Base-by-base conservation (phyloP, 345 rosid species). In the Bruguiera sexangula region DNA sequence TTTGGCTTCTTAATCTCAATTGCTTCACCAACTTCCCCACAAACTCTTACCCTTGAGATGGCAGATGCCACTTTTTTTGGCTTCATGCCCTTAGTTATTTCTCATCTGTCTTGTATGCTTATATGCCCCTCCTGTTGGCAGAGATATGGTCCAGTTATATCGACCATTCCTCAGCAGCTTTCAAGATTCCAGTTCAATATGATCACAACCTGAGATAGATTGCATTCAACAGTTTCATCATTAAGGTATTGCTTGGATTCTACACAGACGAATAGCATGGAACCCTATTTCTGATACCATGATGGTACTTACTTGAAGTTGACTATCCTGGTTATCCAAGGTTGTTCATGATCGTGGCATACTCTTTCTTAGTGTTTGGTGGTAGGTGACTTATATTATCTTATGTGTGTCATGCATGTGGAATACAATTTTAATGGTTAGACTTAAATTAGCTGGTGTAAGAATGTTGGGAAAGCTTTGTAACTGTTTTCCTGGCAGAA, bases 81-180 rank as follows among this genome's bases (percentile, higher is more conserved):
- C 57, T 43, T 43, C 50, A 3, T 0, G 5, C 50, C 50, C 50
- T 43, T 3, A 11, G 18, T 13, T 43, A 3, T 43, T 43, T 58
- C 8, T 36, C 62, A 20, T 46, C 37, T 4, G 26, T 58, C 53
- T 52, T 20, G 29, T 27, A 22, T 58, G n/a, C 34, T 60, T 72
- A 11, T 13, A 8, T 16, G 29, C 31, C 31, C 73, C 39, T 27
- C 60, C 73, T 69, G 80, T 56, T 52, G 65, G 85, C 87, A 93
- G 97, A 91, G 96, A 81, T 93, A 91, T 31, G 98, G 98, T 60
- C 97, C 97, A 0, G 96, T 93, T 30, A 93, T 91, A 74, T 93
- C 97, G 32, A 91, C 97, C 78, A 93, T 93, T 77, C 98, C 98
- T 50, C 97, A 91, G 82, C 98, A 93, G 82, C 97, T 93, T 63